A percentile compares a stretch with the other conserved stretches of the same genome.
Evolutionary conservation across 192 early-diverging fungal species (phyloP).

Genomic region (Coemansia sp.): DNA sequence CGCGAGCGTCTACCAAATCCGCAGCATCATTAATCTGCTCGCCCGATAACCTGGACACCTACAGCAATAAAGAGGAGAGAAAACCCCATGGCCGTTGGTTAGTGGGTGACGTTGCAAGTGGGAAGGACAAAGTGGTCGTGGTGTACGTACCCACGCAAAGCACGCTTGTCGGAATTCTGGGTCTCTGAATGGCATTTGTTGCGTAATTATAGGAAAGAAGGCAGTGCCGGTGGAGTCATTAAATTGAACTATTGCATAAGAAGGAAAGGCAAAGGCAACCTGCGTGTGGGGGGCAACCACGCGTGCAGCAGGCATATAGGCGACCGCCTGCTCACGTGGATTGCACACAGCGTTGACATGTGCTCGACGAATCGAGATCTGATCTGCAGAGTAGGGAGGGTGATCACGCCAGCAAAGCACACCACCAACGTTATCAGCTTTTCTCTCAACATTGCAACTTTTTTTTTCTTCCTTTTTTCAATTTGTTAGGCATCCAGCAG

Average conservation of each 20-base stretch:
- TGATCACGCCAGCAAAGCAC: background rate
- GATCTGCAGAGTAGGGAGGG: background rate
- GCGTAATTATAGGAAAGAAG: background rate
- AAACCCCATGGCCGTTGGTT: background rate
- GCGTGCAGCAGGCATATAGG: background rate
- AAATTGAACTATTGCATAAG: background rate
- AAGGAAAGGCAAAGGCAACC: background rate
- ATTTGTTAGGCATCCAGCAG: slow-evolving; percentile 2
- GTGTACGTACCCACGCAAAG: slow-evolving; percentile 25
- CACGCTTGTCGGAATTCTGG: slow-evolving; percentile 36
- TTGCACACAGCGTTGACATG: background rate
- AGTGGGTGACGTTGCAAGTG: background rate
- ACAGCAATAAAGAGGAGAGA: background rate
- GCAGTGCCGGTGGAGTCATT: background rate
- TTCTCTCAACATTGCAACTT: background rate
- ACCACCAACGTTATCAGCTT: background rate
- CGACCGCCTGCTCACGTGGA: background rate
- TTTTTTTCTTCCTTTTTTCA: background rate
- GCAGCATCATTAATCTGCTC: slow-evolving; percentile 15
- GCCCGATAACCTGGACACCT: slow-evolving; percentile 27
- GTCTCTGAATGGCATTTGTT: slow-evolving; percentile 25
- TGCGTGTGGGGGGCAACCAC: background rate
- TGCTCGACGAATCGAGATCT: background rate
- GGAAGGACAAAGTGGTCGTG: background rate
- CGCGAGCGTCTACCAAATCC: slow-evolving; percentile 38